Evolutionary conservation across 345 rosid species (phyloP).

Genomic region (Camelina hispida): DNA sequence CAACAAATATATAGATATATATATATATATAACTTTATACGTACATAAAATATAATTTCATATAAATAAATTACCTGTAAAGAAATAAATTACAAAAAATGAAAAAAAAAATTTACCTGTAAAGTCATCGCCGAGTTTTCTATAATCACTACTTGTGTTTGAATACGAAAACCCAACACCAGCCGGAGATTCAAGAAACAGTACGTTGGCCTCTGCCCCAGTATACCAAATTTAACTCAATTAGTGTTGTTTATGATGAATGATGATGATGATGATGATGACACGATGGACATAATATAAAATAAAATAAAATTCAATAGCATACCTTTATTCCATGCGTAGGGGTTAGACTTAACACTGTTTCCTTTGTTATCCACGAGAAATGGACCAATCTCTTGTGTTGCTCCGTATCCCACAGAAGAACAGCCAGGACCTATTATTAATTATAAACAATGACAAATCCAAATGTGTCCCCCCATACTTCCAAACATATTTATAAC

Average conservation of each 20-base stretch:
- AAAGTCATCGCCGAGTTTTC: constrained; percentile 62
- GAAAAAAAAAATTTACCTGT: constrained; percentile 56
- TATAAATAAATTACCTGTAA: constrained; percentile 55
- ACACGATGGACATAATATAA: not conserved
- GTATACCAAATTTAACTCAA: constrained; percentile 29
- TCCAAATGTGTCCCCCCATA: constrained; percentile 14
- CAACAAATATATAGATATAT: not conserved
- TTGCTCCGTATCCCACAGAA: constrained; percentile 98
- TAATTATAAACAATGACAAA: constrained; percentile 8
- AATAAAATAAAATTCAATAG: not conserved
- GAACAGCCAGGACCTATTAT: constrained; percentile 97
- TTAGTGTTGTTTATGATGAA: not conserved
- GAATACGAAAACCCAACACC: constrained; percentile 95
- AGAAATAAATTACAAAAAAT: not conserved
- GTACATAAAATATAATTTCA: not conserved
- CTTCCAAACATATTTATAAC: no score
- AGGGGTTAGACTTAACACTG: constrained; percentile 70
- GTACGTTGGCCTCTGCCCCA: constrained; percentile 74
- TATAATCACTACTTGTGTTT: constrained; percentile 66
- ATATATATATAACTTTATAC: no score
- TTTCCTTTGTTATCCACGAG: constrained; percentile 72
- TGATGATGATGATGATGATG: no score
- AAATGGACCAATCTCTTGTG: constrained; percentile 99
- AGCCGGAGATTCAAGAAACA: constrained; percentile 88
- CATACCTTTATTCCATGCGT: constrained; percentile 89